phyloP scores from a whole-genome alignment of 2,329 filamentous ascomycete species.

The Pestalotiopsis sp. region DNA sequence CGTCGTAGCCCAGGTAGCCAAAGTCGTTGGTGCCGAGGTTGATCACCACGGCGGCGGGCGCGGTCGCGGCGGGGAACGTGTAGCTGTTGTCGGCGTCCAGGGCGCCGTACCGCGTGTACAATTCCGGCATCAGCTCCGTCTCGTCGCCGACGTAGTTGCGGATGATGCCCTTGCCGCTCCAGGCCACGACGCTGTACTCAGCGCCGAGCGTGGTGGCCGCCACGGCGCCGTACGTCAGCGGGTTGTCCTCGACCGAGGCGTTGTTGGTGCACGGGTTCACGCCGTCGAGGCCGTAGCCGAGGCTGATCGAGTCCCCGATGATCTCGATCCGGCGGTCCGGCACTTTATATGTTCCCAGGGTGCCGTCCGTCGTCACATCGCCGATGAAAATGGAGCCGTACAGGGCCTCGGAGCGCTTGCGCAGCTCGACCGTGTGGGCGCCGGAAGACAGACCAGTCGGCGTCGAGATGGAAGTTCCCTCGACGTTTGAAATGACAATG shows the following conservation, averaged over 20 bases:
- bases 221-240: constrained; percentile 44
- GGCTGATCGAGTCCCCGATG: constrained; percentile 47
- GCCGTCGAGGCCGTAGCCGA: constrained; percentile 46
- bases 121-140: constrained; percentile 38
- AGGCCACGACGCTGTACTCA: constrained; percentile 45
- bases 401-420: constrained; percentile 39
- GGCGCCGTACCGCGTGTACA: constrained; percentile 45
- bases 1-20: constrained; percentile 30
- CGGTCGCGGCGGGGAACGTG: constrained; percentile 35
- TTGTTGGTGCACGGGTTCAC: constrained; percentile 40
- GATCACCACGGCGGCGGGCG: constrained; percentile 40
- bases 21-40: constrained; percentile 49
- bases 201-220: constrained; percentile 41
- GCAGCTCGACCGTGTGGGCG: constrained; percentile 38
- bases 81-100: constrained; percentile 40
- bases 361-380: constrained; percentile 30
- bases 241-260: constrained; percentile 40
- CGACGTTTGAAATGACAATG: constrained; percentile 30
- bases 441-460: constrained; percentile 32
- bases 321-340: constrained; percentile 41
- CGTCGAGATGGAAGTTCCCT: constrained; percentile 31
- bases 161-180: constrained; percentile 45
- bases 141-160: constrained; percentile 40
- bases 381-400: constrained; percentile 37
- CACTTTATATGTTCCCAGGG: constrained; percentile 21